phyloP scores from a whole-genome alignment of 2,329 filamentous ascomycete species.

The Corinectria fuckeliana region DNA sequence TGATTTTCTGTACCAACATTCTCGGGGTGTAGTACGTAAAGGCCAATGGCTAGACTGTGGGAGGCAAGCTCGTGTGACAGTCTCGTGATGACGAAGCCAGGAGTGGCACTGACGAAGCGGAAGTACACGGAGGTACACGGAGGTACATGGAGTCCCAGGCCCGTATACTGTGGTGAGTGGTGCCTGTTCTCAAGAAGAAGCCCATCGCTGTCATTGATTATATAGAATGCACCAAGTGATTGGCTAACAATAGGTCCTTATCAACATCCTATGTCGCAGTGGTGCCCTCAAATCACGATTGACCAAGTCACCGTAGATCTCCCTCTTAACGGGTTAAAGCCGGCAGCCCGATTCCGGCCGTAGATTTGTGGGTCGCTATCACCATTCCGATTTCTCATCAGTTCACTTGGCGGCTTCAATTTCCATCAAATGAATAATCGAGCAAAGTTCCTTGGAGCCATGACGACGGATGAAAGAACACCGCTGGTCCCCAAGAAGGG shows the following conservation, averaged over 20 bases:
- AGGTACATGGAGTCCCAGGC: background rate
- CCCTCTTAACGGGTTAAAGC: background rate
- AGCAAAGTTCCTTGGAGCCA: constrained; percentile 1
- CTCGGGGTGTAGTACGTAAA: background rate
- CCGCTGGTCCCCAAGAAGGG: constrained; percentile 29
- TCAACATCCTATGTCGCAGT: too few species aligned
- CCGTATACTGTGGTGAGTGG: too few species aligned
- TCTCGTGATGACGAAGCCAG: background rate
- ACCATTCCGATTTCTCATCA: constrained; percentile 11
- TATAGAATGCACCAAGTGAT: too few species aligned
- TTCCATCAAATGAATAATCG: constrained; percentile 5
- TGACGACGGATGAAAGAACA: constrained; percentile 34
- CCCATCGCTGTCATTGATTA: background rate
- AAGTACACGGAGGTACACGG: background rate
- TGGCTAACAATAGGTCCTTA: background rate
- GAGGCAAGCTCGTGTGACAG: background rate
- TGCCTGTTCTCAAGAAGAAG: background rate
- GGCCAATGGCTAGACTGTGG: background rate
- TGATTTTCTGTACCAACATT: background rate
- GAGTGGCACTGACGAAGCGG: background rate
- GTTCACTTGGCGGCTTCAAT: background rate
- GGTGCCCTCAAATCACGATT: background rate
- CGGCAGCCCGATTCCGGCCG: constrained; percentile 3
- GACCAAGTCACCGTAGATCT: background rate
- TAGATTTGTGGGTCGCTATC: constrained; percentile 17